Percentiles rank a stretch among this genome's conserved stretches.
Evolutionary conservation across 2,329 filamentous ascomycete genomes (phyloP).

Genomic region (Plectosphaerella cucumerina): DNA sequence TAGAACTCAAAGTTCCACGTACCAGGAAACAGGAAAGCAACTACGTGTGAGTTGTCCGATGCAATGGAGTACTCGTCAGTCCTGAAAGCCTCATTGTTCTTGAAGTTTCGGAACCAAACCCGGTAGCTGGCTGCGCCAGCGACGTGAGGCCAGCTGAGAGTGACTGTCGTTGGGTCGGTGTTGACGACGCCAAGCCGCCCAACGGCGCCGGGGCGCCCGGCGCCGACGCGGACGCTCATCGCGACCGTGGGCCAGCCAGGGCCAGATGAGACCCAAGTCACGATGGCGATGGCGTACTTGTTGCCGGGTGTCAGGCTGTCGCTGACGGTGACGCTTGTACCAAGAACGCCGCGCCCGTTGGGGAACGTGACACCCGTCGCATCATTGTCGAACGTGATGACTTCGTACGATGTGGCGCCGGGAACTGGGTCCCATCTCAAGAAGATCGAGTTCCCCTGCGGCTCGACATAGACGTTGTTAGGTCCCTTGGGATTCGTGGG

Average conservation of each 20-base stretch:
- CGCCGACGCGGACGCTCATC: slow-evolving; percentile 1
- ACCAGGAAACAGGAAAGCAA: slow-evolving; percentile 11
- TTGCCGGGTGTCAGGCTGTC: neutral
- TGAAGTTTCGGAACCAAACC: slow-evolving; percentile 4
- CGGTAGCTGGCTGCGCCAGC: slow-evolving; percentile 1
- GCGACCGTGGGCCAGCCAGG: neutral
- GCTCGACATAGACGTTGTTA: neutral
- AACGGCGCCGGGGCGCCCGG: neutral
- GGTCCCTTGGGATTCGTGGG: neutral
- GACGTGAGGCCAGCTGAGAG: neutral
- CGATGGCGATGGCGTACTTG: neutral
- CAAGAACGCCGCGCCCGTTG: neutral
- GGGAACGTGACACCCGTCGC: neutral
- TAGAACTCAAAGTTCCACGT: slow-evolving; percentile 15
- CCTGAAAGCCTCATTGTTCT: neutral
- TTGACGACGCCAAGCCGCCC: neutral
- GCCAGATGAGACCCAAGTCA: slow-evolving; percentile 3
- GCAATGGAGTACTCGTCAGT: neutral
- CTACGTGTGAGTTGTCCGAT: slow-evolving; percentile 1
- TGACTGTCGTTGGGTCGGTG: neutral
- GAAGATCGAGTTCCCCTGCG: slow-evolving; percentile 4
- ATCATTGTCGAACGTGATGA: neutral
- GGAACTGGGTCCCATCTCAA: neutral
- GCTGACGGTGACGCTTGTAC: neutral
- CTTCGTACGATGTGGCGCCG: neutral